Conservation (phyloP, 1,284 basidiomycete species). For the Malassezia vespertilionis region DNA sequence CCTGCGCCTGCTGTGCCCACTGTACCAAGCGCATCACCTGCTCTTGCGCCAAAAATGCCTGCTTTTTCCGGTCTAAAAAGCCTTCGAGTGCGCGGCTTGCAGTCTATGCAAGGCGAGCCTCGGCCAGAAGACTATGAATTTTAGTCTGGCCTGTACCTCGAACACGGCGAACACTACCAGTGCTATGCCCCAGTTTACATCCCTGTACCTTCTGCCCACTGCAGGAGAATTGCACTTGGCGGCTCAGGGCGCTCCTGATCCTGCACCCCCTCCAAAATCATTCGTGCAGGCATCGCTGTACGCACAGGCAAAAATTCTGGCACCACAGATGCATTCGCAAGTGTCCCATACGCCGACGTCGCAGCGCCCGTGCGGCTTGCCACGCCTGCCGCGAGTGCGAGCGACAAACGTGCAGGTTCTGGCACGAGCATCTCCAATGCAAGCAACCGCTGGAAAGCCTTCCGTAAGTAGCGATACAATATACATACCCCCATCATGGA, state of each 20-base stretch:
- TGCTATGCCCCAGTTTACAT: slow-evolving; percentile 6
- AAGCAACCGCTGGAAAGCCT: slow-evolving; percentile 18
- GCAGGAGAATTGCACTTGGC: slow-evolving; percentile 4
- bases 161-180: background rate
- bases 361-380: slow-evolving; percentile 11
- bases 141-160: background rate
- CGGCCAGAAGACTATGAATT: slow-evolving; percentile 7
- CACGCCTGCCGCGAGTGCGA: slow-evolving; percentile 9
- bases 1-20: too few species aligned
- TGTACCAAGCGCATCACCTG: too few species aligned
- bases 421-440: slow-evolving; percentile 20
- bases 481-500: background rate
- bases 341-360: slow-evolving; percentile 9
- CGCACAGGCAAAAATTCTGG: slow-evolving; percentile 13
- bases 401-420: slow-evolving; percentile 17
- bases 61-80: slow-evolving; percentile 4
- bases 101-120: background rate
- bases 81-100: slow-evolving; percentile 14
- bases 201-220: slow-evolving; percentile 15
- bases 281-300: slow-evolving; percentile 3
- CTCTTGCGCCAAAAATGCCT: background rate
- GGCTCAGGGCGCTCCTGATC: slow-evolving; percentile 2
- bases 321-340: slow-evolving; percentile 7
- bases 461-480: background rate
- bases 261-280: slow-evolving; percentile 3